Conservation (phyloP, 768 basidiomycete species). For the Termitomyces sp. region DNA sequence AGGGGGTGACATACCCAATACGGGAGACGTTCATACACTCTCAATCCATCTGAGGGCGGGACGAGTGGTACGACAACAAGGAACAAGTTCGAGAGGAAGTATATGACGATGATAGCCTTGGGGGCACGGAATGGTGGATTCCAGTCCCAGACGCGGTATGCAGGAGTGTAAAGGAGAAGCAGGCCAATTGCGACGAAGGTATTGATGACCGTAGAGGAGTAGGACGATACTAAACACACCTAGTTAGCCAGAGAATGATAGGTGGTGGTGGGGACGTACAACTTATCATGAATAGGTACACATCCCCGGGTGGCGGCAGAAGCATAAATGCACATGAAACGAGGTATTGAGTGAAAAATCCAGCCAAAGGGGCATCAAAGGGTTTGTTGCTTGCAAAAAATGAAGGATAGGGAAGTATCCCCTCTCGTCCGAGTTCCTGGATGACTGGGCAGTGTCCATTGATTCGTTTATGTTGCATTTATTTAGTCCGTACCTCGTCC, state of each 20-base stretch:
- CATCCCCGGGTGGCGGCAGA: constrained; percentile 65
- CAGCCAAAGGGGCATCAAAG: constrained; percentile 61
- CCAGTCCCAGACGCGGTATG: constrained; percentile 46
- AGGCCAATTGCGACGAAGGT: constrained; percentile 56
- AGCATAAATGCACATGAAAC: constrained; percentile 52
- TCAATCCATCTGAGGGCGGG: constrained; percentile 48
- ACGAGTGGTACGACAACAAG: constrained; percentile 57
- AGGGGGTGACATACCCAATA: constrained; percentile 55
- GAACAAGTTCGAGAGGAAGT: constrained; percentile 63
- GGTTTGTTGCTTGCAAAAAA: constrained; percentile 72
- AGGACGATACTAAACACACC: constrained; percentile 44
- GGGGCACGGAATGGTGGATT: constrained; percentile 60
- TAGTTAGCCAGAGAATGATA: not conserved
- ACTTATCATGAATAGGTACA: constrained; percentile 67
- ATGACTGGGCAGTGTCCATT: constrained; percentile 37
- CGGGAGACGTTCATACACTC: constrained; percentile 53
- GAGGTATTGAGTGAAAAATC: constrained; percentile 57
- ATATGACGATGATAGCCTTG: constrained; percentile 41
- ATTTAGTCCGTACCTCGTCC: constrained; percentile 46
- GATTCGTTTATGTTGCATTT: too few species aligned
- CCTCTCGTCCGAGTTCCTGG: constrained; percentile 71
- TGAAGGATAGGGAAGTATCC: constrained; percentile 57
- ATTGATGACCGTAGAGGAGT: constrained; percentile 55
- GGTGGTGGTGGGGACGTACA: constrained; percentile 31
- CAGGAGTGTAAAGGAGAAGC: constrained; percentile 49